A percentile compares a stretch with the other conserved stretches of the same genome.
phyloP scores from a whole-genome alignment of 2,329 filamentous ascomycete species.

The Fusarium protoensiforme region DNA sequence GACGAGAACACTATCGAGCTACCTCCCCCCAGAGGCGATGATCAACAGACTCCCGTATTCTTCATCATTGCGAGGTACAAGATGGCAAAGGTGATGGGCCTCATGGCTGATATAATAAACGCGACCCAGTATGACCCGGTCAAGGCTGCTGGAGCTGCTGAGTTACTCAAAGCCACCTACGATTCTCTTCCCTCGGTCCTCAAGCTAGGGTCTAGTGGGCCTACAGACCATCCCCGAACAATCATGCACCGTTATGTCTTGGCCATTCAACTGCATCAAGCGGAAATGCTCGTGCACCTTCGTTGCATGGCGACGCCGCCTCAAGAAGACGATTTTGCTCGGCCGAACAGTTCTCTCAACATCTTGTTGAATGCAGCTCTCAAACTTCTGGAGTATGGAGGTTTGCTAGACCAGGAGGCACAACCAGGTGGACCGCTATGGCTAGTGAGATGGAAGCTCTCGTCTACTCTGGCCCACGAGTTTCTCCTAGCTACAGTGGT shows the following conservation, averaged over 20 bases:
- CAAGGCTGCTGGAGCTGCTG: neutral
- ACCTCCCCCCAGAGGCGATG: neutral
- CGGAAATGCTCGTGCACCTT: neutral
- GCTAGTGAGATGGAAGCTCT: neutral
- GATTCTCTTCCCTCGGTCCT: neutral
- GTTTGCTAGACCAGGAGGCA: neutral
- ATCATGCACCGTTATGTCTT: neutral
- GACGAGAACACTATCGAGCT: neutral
- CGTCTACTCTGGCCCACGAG: conserved; percentile 9
- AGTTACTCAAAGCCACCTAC: neutral
- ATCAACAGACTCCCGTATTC: neutral
- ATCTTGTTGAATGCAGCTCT: neutral
- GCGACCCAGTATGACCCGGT: neutral
- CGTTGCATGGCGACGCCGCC: neutral
- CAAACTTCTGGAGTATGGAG: conserved; percentile 3
- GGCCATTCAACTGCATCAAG: neutral
- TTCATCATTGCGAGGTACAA: conserved; percentile 1
- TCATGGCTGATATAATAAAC: neutral
- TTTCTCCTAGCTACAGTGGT: conserved; percentile 9
- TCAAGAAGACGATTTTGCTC: neutral
- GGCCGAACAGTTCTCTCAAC: neutral
- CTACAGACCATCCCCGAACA: neutral
- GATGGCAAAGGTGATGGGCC: conserved; percentile 2
- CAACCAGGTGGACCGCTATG: conserved; percentile 3
- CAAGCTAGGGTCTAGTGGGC: neutral